Percentiles rank a stretch among this genome's conserved stretches.
phyloP scores from a whole-genome alignment of 768 basidiomycete genomes.

The Lactifluus piperatus region DNA sequence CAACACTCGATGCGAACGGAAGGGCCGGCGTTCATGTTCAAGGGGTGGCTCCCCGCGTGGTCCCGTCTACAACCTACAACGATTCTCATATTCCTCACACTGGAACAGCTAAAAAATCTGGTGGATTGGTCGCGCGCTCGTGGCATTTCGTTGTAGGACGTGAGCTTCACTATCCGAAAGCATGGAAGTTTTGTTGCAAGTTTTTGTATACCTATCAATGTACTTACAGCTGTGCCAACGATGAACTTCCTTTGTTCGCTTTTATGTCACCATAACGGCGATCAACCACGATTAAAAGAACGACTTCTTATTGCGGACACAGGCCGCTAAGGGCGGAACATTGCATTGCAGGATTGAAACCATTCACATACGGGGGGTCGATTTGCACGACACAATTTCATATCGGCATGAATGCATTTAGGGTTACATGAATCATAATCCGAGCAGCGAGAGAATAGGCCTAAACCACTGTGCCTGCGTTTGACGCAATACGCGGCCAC shows the following conservation, averaged over 20 bases:
- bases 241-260: neutral
- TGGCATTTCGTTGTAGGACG: conserved; percentile 7
- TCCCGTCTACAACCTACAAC: conserved; percentile 79
- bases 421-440: conserved; percentile 17
- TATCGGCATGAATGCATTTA: conserved; percentile 13
- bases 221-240: conserved; percentile 1
- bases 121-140: conserved; percentile 45
- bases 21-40: conserved; percentile 87
- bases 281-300: neutral
- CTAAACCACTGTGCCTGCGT: conserved; percentile 97
- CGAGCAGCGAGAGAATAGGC: conserved; percentile 18
- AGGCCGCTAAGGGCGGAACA: neutral
- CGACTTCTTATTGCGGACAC: neutral
- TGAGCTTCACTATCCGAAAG: neutral
- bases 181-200: neutral
- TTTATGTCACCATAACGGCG: neutral
- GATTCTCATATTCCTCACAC: conserved; percentile 77
- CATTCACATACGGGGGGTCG: neutral
- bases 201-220: conserved; percentile 9
- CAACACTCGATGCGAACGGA: conserved; percentile 58
- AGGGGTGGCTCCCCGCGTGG: conserved; percentile 88
- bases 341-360: neutral
- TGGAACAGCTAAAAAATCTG: conserved; percentile 70
- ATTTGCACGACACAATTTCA: neutral
- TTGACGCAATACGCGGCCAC: conserved; percentile 99